phyloP scores from a whole-genome alignment of 1,284 basidiomycete species.

The Trametes polyzona region DNA sequence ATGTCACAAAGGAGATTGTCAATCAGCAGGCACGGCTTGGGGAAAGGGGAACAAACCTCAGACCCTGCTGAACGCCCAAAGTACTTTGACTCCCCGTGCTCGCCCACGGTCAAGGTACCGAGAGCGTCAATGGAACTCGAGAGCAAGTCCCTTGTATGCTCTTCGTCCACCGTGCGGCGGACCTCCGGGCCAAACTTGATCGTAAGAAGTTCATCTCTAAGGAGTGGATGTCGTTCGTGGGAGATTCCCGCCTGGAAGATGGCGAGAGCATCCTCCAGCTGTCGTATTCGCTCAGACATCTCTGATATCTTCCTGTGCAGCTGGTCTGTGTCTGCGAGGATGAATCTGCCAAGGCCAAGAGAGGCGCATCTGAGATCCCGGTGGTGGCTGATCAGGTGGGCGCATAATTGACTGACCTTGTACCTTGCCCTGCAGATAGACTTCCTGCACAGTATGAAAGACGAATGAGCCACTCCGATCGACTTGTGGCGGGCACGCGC shows the following conservation, averaged over 20 bases:
- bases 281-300: constrained; percentile 77
- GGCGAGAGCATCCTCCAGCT: constrained; percentile 74
- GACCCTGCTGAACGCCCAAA: constrained; percentile 71
- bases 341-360: constrained; percentile 52
- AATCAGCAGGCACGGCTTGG: neutral
- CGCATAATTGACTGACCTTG: constrained; percentile 27
- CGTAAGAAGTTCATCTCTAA: constrained; percentile 64
- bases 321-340: constrained; percentile 77
- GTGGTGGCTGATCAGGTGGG: neutral
- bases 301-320: constrained; percentile 71
- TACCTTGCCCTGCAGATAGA: constrained; percentile 37
- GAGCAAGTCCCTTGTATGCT: constrained; percentile 32
- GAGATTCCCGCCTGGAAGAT: constrained; percentile 55
- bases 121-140: constrained; percentile 40
- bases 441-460: constrained; percentile 51
- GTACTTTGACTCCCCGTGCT: constrained; percentile 66
- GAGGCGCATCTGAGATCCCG: neutral
- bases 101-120: constrained; percentile 66
- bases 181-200: constrained; percentile 57
- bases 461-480: constrained; percentile 49
- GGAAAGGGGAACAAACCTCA: constrained; percentile 39
- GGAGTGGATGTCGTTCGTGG: constrained; percentile 61
- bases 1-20: neutral
- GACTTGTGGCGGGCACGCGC: neutral
- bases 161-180: constrained; percentile 37